A percentile compares a stretch with the other conserved stretches of the same genome.
These are phyloP conservation scores for Malus domestica DNA, from an alignment of 306 rosid species.

Conservation along the genomic window DNA sequence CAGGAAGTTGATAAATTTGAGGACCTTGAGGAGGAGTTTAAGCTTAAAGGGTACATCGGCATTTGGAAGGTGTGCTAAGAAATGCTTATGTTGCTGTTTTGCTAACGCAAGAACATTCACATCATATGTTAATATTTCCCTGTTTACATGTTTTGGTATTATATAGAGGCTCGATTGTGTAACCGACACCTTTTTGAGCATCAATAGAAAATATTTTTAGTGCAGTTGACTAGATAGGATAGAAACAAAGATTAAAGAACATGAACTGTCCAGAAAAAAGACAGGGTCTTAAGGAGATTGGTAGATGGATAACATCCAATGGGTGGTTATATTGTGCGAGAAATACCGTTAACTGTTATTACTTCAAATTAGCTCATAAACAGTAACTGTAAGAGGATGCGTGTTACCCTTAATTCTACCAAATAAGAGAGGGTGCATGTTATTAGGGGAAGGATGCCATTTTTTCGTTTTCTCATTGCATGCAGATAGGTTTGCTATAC, in stretches of 20 bases:
- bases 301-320: not conserved
- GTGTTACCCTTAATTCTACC: not conserved
- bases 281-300: not conserved
- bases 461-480: not conserved
- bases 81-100: constrained; percentile 10
- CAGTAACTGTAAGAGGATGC: not conserved
- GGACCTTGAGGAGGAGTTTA: constrained; percentile 65
- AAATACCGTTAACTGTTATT: not conserved
- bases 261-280: not conserved
- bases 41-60: constrained; percentile 64
- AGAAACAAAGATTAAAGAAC: not conserved
- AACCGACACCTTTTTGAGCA: not conserved
- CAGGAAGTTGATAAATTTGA: constrained; percentile 92
- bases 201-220: not conserved
- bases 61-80: constrained; percentile 70
- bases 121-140: not conserved
- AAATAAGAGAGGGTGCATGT: too few species aligned
- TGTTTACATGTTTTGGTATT: not conserved
- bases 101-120: not conserved
- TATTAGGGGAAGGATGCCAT: not conserved
- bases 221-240: not conserved
- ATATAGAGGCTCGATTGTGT: not conserved
- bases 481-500: not conserved
- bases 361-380: not conserved
- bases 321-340: not conserved